A percentile compares a stretch with the other conserved stretches of the same genome.
Conservation (phyloP, 176 grass and related monocot species). For the Dendrocalamus sinicus region DNA sequence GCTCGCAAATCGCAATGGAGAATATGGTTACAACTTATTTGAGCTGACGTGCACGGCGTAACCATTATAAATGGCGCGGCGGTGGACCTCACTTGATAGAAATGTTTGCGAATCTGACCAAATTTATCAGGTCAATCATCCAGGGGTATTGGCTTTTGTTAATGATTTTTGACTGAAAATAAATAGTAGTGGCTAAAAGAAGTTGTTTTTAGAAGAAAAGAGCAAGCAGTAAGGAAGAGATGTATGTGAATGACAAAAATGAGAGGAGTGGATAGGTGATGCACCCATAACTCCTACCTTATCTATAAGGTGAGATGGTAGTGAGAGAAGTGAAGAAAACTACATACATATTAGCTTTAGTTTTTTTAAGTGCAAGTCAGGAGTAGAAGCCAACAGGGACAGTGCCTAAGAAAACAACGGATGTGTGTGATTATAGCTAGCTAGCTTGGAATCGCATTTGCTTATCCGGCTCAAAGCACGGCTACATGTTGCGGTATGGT, state of each 20-base stretch:
- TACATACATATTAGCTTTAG: no score
- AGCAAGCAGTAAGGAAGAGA: rapidly evolving
- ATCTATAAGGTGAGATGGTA: no score
- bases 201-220: no score
- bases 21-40: constrained; percentile 27
- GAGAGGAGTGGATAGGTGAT: no score
- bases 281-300: no score
- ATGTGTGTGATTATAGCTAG: constrained; percentile 11
- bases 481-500: background rate
- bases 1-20: background rate
- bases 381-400: no score
- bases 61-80: constrained; percentile 28
- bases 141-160: background rate
- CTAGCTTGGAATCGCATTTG: constrained; percentile 25
- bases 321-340: no score
- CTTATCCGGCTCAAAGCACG: constrained; percentile 46
- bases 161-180: no score
- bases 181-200: no score
- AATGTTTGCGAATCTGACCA: constrained; percentile 29
- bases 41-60: constrained; percentile 35
- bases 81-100: constrained; percentile 39
- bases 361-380: no score
- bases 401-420: constrained; percentile 31
- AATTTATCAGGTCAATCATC: constrained; percentile 2
- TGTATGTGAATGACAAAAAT: no score